Base-by-base conservation (phyloP, 2,329 filamentous ascomycete genomes). In the Leptographium wingfieldii region DNA sequence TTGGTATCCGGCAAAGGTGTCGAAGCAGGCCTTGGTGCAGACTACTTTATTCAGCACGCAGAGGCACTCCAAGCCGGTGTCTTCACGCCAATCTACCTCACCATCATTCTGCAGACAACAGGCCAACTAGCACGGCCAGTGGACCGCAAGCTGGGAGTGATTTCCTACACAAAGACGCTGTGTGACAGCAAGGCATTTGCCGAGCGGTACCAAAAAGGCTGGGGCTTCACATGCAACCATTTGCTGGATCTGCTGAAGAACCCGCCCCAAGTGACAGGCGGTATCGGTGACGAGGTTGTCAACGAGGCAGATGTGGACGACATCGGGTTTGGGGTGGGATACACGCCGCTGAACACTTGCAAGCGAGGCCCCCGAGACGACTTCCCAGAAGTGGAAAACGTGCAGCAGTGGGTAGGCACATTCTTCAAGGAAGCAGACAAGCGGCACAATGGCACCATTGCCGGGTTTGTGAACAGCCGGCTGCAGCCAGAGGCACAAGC, bases 231-330 rank as follows among this genome's bases (percentile, higher is more conserved):
- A 3, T 94, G 90, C 69, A 88, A 92, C 69, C 85, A 88, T n/a
- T 79, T 99, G 61, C 80, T 99, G 51, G 90, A 92, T 67, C 80
- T 97, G 16, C 80, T 99, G 9, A 87, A 92, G 69, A 95, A 96
- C 73, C 90, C 92, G 31, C 92, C 92, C 2, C 74, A 76, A 43
- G 81, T 92, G 5, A 75, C 80, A 7, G 74, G 77, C 19, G 82
- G 86, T 1, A 75, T 80, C 43, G 85, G 86, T 60, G 86, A 90
- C 64, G 90, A 95, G 65, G 76, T 89, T 57, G 86, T 95, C 64
- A 82, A 84, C 12, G 94, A 97, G 70, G 86, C 90, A 3, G 92
- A 97, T 68, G 88, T 96, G 31, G 94, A 99, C 67, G 94, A 99
- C 70, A 85, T 96, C 65, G 87, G 90, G 33, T 99, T 99, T 69